Evolutionary conservation across 1,284 basidiomycete species (phyloP).

Genomic region (Mycena citricolor): DNA sequence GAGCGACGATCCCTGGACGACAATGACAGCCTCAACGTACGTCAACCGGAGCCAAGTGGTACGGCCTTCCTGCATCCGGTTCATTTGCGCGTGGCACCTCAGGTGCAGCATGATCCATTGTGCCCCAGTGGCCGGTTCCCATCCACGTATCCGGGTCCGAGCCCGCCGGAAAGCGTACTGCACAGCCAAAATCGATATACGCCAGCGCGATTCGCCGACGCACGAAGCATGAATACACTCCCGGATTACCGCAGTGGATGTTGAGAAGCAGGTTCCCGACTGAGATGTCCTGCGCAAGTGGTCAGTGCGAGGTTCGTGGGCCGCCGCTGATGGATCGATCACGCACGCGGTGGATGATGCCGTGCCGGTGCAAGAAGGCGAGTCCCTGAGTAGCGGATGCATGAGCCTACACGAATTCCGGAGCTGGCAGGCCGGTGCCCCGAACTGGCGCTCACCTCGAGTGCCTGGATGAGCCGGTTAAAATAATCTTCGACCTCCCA

Average conservation of each 20-base stretch:
- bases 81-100: conserved; percentile 15
- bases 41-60: conserved; percentile 16
- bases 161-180: conserved; percentile 11
- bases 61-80: conserved; percentile 1
- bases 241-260: conserved; percentile 14
- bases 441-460: conserved; percentile 10
- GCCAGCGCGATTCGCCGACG: conserved; percentile 14
- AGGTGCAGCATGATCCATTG: conserved; percentile 18
- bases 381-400: conserved; percentile 17
- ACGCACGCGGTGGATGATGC: conserved; percentile 20
- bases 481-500: conserved; percentile 24
- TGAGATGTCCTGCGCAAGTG: conserved; percentile 21
- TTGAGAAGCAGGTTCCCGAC: conserved; percentile 20
- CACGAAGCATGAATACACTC: conserved; percentile 16
- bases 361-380: conserved; percentile 20
- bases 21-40: conserved; percentile 3
- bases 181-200: conserved; percentile 22
- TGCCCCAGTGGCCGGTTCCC: conserved; percentile 18
- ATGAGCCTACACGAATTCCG: no score
- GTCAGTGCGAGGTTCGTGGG: no score
- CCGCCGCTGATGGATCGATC: no score
- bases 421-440: background rate
- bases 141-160: conserved; percentile 9
- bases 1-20: background rate
- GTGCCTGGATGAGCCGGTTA: conserved; percentile 13